Conservation (phyloP, 306 rosid genomes). For the Phaseolus lunatus region DNA sequence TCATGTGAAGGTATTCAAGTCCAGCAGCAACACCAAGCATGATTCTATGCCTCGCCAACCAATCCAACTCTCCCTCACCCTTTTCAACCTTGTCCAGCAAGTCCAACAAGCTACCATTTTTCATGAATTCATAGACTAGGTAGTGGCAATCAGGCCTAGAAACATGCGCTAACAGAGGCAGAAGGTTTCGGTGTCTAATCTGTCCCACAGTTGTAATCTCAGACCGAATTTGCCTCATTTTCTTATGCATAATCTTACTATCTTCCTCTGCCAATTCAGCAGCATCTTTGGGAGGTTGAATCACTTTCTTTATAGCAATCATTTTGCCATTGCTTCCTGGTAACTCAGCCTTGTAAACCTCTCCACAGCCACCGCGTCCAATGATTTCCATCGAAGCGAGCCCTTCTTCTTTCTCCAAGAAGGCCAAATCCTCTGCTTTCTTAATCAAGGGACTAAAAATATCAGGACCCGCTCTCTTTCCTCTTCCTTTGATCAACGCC, state of each 20-base stretch:
- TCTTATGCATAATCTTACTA: slow-evolving; percentile 66
- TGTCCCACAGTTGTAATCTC: slow-evolving; percentile 90
- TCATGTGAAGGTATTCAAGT: slow-evolving; percentile 85
- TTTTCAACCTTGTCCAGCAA: slow-evolving; percentile 42
- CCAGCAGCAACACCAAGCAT: slow-evolving; percentile 82
- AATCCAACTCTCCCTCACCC: slow-evolving; percentile 62
- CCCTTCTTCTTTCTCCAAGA: slow-evolving; percentile 82
- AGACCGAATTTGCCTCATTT: slow-evolving; percentile 83
- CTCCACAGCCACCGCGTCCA: slow-evolving; percentile 85
- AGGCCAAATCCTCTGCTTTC: slow-evolving; percentile 75
- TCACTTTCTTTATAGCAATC: slow-evolving; percentile 83
- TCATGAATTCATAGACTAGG: slow-evolving; percentile 91
- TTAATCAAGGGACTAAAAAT: slow-evolving; percentile 76
- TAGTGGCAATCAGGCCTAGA: slow-evolving; percentile 81
- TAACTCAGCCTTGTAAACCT: slow-evolving; percentile 77
- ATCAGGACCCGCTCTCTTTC: slow-evolving; percentile 61
- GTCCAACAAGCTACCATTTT: slow-evolving; percentile 88
- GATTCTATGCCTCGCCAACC: slow-evolving; percentile 70
- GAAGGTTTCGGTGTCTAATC: slow-evolving; percentile 85
- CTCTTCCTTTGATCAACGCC: slow-evolving; percentile 63
- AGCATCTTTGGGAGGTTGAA: slow-evolving; percentile 75
- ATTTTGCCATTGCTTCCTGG: slow-evolving; percentile 74
- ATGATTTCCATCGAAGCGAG: slow-evolving; percentile 63
- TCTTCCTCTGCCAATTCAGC: slow-evolving; percentile 72
- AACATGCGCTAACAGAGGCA: slow-evolving; percentile 81